Evolutionary conservation across 805 yeast species (phyloP).

Genomic region (Yamadazyma kitorensis): DNA sequence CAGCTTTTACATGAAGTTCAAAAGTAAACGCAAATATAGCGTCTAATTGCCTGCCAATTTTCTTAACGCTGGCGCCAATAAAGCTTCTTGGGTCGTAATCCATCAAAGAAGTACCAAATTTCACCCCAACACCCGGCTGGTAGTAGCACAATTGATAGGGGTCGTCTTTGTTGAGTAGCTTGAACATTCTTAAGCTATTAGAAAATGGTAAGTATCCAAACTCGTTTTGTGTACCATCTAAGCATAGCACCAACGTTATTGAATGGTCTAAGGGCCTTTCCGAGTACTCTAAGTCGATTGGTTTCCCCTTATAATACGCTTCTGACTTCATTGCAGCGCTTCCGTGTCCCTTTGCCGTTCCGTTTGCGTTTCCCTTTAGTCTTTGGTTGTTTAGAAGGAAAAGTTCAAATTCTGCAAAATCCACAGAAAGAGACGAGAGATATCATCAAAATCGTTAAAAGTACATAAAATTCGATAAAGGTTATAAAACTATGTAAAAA

Average conservation of each 20-base stretch:
- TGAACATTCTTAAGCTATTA: slow-evolving; percentile 51
- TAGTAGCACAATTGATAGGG: slow-evolving; percentile 54
- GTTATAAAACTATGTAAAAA: no score
- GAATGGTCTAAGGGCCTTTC: neutral
- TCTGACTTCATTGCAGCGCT: neutral
- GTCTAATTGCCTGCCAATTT: slow-evolving; percentile 26
- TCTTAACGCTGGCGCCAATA: slow-evolving; percentile 7
- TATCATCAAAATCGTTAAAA: no score
- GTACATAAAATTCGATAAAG: no score
- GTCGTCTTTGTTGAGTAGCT: slow-evolving; percentile 44
- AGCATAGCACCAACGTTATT: slow-evolving; percentile 41
- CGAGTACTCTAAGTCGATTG: neutral
- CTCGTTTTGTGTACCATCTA: slow-evolving; percentile 62
- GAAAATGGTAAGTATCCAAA: slow-evolving; percentile 56
- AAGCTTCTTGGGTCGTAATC: slow-evolving; percentile 19
- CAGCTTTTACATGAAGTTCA: slow-evolving; percentile 55
- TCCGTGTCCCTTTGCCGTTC: no score
- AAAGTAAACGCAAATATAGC: slow-evolving; percentile 52
- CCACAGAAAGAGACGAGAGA: no score
- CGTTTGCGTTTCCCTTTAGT: no score
- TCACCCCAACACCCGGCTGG: slow-evolving; percentile 66
- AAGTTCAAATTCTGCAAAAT: no score
- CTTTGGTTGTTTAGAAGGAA: no score
- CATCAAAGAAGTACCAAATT: slow-evolving; percentile 40
- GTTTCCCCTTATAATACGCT: neutral